Percentiles rank a stretch among this genome's conserved stretches.
Conservation (phyloP, 495 filamentous ascomycete genomes). For the Terfezia claveryi region DNA sequence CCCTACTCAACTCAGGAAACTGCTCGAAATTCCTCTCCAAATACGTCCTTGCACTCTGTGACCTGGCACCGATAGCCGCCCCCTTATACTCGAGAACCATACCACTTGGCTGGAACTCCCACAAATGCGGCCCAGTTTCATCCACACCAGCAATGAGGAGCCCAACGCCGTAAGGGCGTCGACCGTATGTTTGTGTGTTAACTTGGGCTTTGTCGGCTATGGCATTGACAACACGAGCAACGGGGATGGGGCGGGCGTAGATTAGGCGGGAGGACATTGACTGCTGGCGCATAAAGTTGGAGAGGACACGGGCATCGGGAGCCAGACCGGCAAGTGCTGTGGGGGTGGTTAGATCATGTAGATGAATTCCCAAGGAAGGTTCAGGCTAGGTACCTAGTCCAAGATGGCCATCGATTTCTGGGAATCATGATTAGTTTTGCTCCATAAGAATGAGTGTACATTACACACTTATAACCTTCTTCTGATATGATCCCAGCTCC, state of each 20-base stretch:
- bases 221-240: slow-evolving; percentile 65
- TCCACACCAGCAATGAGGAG: slow-evolving; percentile 86
- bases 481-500: slow-evolving; percentile 98
- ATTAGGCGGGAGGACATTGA: slow-evolving; percentile 85
- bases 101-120: slow-evolving; percentile 92
- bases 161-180: slow-evolving; percentile 89
- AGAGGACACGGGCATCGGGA: slow-evolving; percentile 94
- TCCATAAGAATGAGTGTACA: not conserved
- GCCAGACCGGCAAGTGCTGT: slow-evolving; percentile 80
- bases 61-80: slow-evolving; percentile 83
- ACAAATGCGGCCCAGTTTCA: slow-evolving; percentile 78
- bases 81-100: slow-evolving; percentile 94
- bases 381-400: slow-evolving; percentile 30
- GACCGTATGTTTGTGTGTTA: slow-evolving; percentile 95
- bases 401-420: slow-evolving; percentile 71
- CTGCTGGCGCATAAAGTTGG: slow-evolving; percentile 99
- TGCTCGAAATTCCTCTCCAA: slow-evolving; percentile 72
- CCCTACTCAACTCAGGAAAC: slow-evolving; percentile 47
- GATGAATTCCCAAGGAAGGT: not conserved
- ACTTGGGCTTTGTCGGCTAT: slow-evolving; percentile 92
- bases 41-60: slow-evolving; percentile 93
- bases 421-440: not conserved
- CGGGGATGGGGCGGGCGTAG: slow-evolving; percentile 76
- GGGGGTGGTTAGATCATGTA: not conserved
- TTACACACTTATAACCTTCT: slow-evolving; percentile 62